These are phyloP conservation scores for Dioscorea dumetorum DNA, from an alignment of 106 monocot species.

Conservation along the genomic window DNA sequence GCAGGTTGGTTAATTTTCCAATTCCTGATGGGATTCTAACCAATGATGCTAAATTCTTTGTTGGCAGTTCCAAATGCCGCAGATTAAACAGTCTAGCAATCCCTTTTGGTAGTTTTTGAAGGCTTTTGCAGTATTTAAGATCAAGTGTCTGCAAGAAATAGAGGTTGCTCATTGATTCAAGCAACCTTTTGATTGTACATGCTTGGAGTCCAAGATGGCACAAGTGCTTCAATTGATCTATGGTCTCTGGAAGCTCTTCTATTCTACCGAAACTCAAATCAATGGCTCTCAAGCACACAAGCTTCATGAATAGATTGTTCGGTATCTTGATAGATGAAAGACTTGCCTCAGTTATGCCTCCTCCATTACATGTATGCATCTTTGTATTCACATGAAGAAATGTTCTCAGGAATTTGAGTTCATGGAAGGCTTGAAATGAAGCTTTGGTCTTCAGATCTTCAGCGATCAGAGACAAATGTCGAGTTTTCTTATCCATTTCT, in stretches of 20 bases:
- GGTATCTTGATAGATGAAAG: not conserved
- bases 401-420: not conserved
- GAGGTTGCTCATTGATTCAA: not conserved
- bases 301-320: conserved; percentile 1
- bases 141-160: conserved; percentile 1
- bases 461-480: not conserved
- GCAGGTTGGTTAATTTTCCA: not conserved
- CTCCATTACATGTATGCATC: not conserved
- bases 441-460: not conserved
- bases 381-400: not conserved
- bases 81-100: not conserved
- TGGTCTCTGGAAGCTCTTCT: conserved; percentile 1
- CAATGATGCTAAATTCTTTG: not conserved
- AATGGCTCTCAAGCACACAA: not conserved
- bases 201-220: not conserved
- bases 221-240: not conserved
- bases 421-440: not conserved
- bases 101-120: not conserved
- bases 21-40: not conserved
- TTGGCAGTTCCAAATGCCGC: not conserved
- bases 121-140: not conserved
- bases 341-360: not conserved
- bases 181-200: not conserved
- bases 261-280: not conserved
- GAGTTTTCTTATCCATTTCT: not conserved